Conservation (phyloP, 768 basidiomycete genomes). For the Tylopilus rubrobrunneus region DNA sequence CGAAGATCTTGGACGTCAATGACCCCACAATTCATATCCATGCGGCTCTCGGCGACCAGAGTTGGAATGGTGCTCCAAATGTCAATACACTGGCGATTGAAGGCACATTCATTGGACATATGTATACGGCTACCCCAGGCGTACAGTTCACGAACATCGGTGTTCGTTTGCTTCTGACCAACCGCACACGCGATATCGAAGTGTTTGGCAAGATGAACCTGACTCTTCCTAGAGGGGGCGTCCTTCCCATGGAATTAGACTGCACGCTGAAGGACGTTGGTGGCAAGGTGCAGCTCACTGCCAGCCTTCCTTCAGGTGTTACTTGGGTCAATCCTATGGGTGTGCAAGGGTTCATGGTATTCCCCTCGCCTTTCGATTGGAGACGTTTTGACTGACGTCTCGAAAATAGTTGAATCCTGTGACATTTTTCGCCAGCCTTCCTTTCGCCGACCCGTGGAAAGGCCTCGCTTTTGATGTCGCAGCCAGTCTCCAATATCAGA, state of each 20-base stretch:
- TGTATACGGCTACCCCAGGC: neutral
- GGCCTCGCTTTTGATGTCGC: neutral
- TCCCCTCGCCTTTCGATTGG: neutral
- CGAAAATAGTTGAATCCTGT: slow-evolving; percentile 2
- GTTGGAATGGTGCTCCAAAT: neutral
- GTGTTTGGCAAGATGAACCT: neutral
- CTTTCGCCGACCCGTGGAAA: slow-evolving; percentile 1
- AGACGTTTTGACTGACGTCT: neutral
- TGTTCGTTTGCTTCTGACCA: neutral
- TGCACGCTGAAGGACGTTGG: neutral
- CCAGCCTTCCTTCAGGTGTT: slow-evolving; percentile 1
- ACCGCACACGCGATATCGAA: neutral
- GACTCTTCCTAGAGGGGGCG: neutral
- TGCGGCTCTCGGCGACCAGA: neutral
- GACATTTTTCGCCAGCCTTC: neutral
- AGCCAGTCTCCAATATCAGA: neutral
- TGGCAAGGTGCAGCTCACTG: neutral
- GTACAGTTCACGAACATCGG: slow-evolving; percentile 1
- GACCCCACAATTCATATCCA: neutral
- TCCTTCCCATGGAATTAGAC: slow-evolving; percentile 2
- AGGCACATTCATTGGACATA: neutral
- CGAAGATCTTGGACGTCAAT: neutral
- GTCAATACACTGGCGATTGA: neutral
- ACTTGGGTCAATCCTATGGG: slow-evolving; percentile 4
- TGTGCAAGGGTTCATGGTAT: slow-evolving; percentile 2